Base-by-base conservation (phyloP, 495 filamentous ascomycete species). In the Sabuloglossum arenarium region DNA sequence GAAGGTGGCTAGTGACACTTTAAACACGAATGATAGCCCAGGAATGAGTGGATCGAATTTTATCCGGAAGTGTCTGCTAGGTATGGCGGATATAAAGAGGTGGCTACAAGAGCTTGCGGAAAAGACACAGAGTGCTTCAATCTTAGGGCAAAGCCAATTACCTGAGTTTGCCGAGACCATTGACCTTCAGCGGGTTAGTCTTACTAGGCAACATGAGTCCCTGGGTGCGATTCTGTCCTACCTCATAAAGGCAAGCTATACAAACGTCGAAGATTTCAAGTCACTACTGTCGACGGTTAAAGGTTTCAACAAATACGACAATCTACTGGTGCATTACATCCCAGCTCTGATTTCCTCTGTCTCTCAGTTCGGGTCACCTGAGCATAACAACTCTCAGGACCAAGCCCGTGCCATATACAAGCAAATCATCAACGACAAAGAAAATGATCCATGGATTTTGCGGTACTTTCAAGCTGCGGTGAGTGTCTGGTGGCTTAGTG, bases 201-300 rank as follows among this genome's bases (percentile, higher is more conserved):
- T 97, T 29, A 75, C 77, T 16, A 77, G 84, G 62, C 89, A 97
- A 66, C 93, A 97, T 64, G 90, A 96, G 65, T 77, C 80, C 8
- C 75, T 99, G n/a, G 79, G 80, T 0, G 75, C 82, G 9, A 82
- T 90, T 49, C 63, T 90, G 23, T 81, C 77, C 58, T 78, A 84
- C 61, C 73, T 94, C 10, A 76, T 91, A 55, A 87, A 90, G 62
- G 80, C 77, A 47, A 77, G 79, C 50, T 79, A 80, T 56, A 81
- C 82, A 0, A 73, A 69, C 42, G 63, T 77, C n/a, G 71, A 78
- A 34, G 86, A 95, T 65, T 86, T 94, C 60, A 71, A 78, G 11
- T 63, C 75, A 1, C 76, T 96, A 47, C 61, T 95, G 37, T 70
- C 69, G 27, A 70, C 74, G 12, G 64, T 90, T 59, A 80, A 78